These are phyloP conservation scores for Plectosphaerella plurivora DNA, from an alignment of 2,329 filamentous ascomycete genomes.

Conservation along the genomic window DNA sequence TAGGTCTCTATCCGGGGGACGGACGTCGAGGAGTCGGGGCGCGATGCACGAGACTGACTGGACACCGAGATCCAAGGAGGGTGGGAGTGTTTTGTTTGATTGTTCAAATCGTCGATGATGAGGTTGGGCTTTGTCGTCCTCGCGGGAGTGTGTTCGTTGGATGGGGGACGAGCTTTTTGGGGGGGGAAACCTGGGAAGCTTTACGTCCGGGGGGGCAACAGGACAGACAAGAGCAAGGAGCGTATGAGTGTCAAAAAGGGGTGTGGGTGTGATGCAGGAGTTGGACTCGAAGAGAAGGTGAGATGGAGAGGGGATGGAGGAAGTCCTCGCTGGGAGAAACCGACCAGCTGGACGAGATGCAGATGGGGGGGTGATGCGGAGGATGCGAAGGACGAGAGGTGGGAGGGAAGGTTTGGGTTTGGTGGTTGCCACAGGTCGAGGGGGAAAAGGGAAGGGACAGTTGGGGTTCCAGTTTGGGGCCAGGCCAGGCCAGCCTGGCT, in stretches of 20 bases:
- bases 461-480: not conserved
- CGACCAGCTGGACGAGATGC: conserved; percentile 7
- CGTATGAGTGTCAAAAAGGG: conserved; percentile 13
- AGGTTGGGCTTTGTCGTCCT: conserved; percentile 6
- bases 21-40: not conserved
- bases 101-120: not conserved
- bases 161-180: conserved; percentile 11
- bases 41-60: not conserved
- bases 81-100: conserved; percentile 7
- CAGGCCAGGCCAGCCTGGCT: not conserved
- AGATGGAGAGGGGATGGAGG: conserved; percentile 10
- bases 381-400: conserved; percentile 2
- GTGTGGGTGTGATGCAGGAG: conserved; percentile 7
- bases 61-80: conserved; percentile 7
- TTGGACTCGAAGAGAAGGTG: conserved; percentile 11
- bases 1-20: not conserved
- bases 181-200: conserved; percentile 6
- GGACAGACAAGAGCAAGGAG: conserved; percentile 12
- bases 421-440: conserved; percentile 1
- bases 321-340: conserved; percentile 12
- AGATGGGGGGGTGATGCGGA: conserved; percentile 8
- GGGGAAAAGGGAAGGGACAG: not conserved
- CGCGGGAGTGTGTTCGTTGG: not conserved
- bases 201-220: not conserved
- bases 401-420: conserved; percentile 3